These are phyloP conservation scores for Pholiota conissans DNA, from an alignment of 768 basidiomycete species.

Conservation along the genomic window DNA sequence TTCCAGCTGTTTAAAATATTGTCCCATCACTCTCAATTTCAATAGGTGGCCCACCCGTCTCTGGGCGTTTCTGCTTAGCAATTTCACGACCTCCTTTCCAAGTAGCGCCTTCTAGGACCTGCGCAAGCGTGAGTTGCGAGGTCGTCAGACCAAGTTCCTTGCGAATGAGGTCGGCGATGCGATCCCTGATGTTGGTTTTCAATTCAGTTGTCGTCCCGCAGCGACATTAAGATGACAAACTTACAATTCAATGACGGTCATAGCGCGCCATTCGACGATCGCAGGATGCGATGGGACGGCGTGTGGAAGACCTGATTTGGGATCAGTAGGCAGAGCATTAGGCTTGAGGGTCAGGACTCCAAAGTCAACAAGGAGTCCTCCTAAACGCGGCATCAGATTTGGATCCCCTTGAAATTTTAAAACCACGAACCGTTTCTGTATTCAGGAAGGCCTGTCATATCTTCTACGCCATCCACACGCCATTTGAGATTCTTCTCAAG, in stretches of 20 bases:
- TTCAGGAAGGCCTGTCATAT: slow-evolving; percentile 92
- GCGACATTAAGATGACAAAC: slow-evolving; percentile 27
- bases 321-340: slow-evolving; percentile 49
- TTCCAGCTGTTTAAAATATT: slow-evolving; percentile 70
- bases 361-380: slow-evolving; percentile 85
- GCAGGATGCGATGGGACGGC: slow-evolving; percentile 81
- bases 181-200: slow-evolving; percentile 55
- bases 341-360: slow-evolving; percentile 74
- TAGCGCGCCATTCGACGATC: slow-evolving; percentile 93
- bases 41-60: slow-evolving; percentile 80
- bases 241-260: slow-evolving; percentile 92
- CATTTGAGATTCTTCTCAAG: slow-evolving; percentile 77
- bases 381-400: slow-evolving; percentile 38
- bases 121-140: slow-evolving; percentile 70
- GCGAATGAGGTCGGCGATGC: slow-evolving; percentile 72
- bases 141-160: slow-evolving; percentile 48
- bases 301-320: slow-evolving; percentile 55
- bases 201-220: no score
- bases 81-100: slow-evolving; percentile 98
- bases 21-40: slow-evolving; percentile 87
- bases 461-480: slow-evolving; percentile 78
- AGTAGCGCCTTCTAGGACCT: slow-evolving; percentile 91
- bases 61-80: slow-evolving; percentile 73
- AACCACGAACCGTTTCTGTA: slow-evolving; percentile 85
- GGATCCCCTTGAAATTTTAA: not conserved